Evolutionary conservation across 192 early-diverging fungal species (phyloP).

Genomic region (Entophlyctis helioformis): DNA sequence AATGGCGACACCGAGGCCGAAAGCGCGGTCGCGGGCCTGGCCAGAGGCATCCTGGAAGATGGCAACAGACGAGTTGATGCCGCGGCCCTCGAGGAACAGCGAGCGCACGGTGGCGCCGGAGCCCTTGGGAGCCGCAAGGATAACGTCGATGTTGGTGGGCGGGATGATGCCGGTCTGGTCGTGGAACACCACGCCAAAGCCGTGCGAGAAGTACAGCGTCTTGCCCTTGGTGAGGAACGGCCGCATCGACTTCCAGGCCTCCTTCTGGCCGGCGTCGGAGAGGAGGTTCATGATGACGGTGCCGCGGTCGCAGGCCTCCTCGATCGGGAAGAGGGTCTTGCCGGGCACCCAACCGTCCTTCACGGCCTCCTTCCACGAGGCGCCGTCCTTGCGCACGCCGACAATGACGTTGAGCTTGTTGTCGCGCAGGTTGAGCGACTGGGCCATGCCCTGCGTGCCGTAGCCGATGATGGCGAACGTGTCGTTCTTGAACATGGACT

Average conservation of each 20-base stretch:
- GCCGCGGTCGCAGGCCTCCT: conserved; percentile 82
- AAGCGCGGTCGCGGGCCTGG: conserved; percentile 84
- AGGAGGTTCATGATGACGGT: conserved; percentile 89
- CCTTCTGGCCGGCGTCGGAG: conserved; percentile 91
- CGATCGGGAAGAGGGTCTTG: conserved; percentile 88
- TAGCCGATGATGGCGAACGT: conserved; percentile 86
- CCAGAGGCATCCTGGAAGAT: conserved; percentile 90
- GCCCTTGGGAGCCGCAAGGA: conserved; percentile 92
- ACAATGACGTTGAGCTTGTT: conserved; percentile 94
- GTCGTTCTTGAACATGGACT: conserved; percentile 86
- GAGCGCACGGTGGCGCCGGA: conserved; percentile 91
- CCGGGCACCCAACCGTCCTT: conserved; percentile 93
- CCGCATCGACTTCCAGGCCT: conserved; percentile 76
- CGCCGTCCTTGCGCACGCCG: conserved; percentile 78
- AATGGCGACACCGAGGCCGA: conserved; percentile 84
- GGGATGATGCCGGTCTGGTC: conserved; percentile 83
- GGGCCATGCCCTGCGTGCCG: conserved; percentile 89
- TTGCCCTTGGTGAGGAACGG: conserved; percentile 88
- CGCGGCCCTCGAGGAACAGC: conserved; percentile 90
- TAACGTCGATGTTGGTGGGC: conserved; percentile 87
- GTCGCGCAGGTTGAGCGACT: conserved; percentile 89
- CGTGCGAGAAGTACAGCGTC: conserved; percentile 97
- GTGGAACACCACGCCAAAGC: conserved; percentile 89
- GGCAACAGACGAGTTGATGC: conserved; percentile 95
- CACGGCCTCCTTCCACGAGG: conserved; percentile 82